Percentiles rank a stretch among this genome's conserved stretches.
Conservation (phyloP, 2,329 filamentous ascomycete genomes). For the Aspergillus sclerotialis region DNA sequence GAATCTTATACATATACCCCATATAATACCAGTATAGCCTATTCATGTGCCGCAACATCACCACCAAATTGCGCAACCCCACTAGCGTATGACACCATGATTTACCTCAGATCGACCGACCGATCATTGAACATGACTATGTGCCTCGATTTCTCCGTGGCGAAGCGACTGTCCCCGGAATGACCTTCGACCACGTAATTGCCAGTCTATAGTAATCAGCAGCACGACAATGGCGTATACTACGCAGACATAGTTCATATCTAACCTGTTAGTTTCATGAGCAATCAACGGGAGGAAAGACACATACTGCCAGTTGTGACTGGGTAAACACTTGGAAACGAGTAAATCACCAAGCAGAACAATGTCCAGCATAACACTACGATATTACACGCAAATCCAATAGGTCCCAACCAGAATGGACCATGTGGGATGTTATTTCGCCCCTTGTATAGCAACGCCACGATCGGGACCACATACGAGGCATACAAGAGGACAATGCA, state of each 20-base stretch:
- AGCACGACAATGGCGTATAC: slow-evolving; percentile 21
- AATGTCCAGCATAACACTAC: slow-evolving; percentile 39
- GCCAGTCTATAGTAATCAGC: slow-evolving; percentile 26
- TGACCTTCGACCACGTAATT: slow-evolving; percentile 16
- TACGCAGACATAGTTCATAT: slow-evolving; percentile 34
- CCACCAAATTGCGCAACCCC: no score
- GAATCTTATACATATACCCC: no score
- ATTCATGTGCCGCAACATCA: no score
- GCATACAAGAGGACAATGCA: slow-evolving; percentile 44
- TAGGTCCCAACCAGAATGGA: slow-evolving; percentile 39
- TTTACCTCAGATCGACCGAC: no score
- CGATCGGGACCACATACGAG: slow-evolving; percentile 41
- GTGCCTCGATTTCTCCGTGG: slow-evolving; percentile 15
- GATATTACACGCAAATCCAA: slow-evolving; percentile 36
- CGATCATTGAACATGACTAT: no score
- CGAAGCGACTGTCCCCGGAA: slow-evolving; percentile 20
- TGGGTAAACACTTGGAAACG: slow-evolving; percentile 25
- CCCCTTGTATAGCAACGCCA: slow-evolving; percentile 38
- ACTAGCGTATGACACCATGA: no score
- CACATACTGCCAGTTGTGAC: slow-evolving; percentile 23
- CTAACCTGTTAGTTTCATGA: slow-evolving; percentile 5
- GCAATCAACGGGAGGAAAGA: background rate
- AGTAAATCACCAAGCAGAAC: slow-evolving; percentile 28
- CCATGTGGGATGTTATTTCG: slow-evolving; percentile 37
- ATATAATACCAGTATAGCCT: no score